Evolutionary conservation across 805 yeast species (phyloP), one percentile per base, ranked within the genome.

Genomic region (Candida maris): DNA sequence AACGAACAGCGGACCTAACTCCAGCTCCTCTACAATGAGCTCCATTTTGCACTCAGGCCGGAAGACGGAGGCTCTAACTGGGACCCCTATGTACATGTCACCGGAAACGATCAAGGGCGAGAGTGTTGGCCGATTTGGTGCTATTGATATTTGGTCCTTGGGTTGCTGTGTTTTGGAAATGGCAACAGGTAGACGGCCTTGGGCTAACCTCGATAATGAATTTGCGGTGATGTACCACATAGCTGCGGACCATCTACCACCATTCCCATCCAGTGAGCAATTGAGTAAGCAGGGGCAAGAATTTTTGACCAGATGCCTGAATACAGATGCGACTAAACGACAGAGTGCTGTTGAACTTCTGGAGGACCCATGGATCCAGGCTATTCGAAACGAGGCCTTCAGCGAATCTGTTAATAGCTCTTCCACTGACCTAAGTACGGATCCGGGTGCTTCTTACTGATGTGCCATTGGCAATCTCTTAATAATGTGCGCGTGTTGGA

Each of bases 61-160:
- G 21, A 56, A 53, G 32, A 50, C 59, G 4, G 56, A 56, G 37
- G 55, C 51, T 10, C 71, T 84, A 68, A 80, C 95, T 2, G 98
- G 98, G 26, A 93, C 98, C 0, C 97, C 97, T 12, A 93, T 91
- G 97, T 93, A 93, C 63, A 91, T 93, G 97, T 87, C 97, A 0
- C 98, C 98, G 0, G 98, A 93, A 54, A 85, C 86, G 0, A 86
- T 93, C 40, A 85, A 93, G 1, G 97, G 97, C 2, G 69, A 75
- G 5, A 61, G 71, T 1, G 55, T 72, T 1, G 82, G 81, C 22
- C 66, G 69, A 37, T 75, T 71, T 45, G 89, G 89, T 3, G 77
- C 80, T 3, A 73, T 68, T 39, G 98, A 93, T 63, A 85, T 93
- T 22, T 93, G 98, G 98, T 87, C 98, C 0, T 67, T 91, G 27